Evolutionary conservation across 108 stramenopile genomes (phyloP).

Genomic region (Aurantiochytrium sp.): DNA sequence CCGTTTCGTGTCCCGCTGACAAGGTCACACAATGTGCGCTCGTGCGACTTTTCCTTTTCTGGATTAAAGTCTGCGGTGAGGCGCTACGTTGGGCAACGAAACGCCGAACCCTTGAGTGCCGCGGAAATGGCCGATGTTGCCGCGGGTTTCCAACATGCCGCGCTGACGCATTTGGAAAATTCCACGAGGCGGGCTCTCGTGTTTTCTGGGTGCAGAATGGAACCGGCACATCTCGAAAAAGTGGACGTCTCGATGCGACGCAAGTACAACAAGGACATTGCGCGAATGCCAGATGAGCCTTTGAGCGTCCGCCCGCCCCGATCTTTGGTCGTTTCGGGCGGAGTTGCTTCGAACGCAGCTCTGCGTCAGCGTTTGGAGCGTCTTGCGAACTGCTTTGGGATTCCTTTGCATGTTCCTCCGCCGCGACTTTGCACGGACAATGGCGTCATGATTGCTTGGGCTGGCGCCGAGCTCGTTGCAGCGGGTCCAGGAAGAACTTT

Average conservation of each 20-base stretch:
- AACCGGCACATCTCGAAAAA: background rate
- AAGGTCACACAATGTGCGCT: background rate
- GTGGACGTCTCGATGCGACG: background rate
- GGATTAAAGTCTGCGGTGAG: background rate
- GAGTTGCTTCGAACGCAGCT: conserved; percentile 5
- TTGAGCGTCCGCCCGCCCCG: background rate
- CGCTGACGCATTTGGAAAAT: background rate
- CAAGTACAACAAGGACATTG: background rate
- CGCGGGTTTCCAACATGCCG: background rate
- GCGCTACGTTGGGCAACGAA: background rate
- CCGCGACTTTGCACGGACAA: conserved; percentile 22
- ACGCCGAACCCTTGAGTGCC: background rate
- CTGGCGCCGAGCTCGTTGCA: background rate
- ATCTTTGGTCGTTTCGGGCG: background rate
- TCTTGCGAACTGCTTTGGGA: background rate
- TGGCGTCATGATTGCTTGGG: conserved; percentile 19
- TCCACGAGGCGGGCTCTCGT: background rate
- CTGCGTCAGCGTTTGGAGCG: background rate
- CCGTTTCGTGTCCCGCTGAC: background rate
- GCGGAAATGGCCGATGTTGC: background rate
- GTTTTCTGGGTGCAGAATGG: background rate
- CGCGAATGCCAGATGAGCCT: background rate
- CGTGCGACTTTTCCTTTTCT: conserved; percentile 7
- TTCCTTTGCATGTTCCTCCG: background rate
- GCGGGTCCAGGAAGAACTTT: too few relatives aligned